phyloP scores from a whole-genome alignment of 2,329 filamentous ascomycete species.

The Trichophyton mentagrophytes region DNA sequence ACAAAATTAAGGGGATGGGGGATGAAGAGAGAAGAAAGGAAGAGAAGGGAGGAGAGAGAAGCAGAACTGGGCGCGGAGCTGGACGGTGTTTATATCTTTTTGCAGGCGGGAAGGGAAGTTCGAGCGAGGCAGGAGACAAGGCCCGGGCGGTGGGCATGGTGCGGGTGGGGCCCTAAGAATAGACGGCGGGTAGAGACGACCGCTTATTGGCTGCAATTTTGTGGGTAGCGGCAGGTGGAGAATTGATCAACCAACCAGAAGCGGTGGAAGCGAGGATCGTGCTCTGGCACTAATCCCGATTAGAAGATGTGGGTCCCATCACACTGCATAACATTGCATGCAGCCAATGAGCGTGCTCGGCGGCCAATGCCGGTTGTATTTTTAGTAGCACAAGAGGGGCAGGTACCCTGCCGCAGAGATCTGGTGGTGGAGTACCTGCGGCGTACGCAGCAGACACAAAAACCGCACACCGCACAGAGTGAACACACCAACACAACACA shows the following conservation, averaged over 20 bases:
- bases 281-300: background rate
- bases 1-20: background rate
- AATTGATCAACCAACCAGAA: background rate
- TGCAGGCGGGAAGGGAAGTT: conserved; percentile 1
- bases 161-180: background rate
- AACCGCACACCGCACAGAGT: background rate
- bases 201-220: background rate
- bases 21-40: background rate
- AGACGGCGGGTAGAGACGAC: background rate
- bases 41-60: conserved; percentile 2
- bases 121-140: conserved; percentile 14
- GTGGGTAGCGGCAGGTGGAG: background rate
- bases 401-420: background rate
- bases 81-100: conserved; percentile 7
- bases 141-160: background rate
- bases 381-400: background rate
- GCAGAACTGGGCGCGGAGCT: background rate
- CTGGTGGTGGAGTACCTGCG: background rate
- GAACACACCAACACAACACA: background rate
- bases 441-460: background rate
- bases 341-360: background rate
- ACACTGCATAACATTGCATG: conserved; percentile 3
- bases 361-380: background rate
- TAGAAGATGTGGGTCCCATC: background rate
- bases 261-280: background rate